Percentiles rank a stretch among this genome's conserved stretches.
Evolutionary conservation across 371 early-diverging fungal species (phyloP).

Genomic region (Mortierella sp.): DNA sequence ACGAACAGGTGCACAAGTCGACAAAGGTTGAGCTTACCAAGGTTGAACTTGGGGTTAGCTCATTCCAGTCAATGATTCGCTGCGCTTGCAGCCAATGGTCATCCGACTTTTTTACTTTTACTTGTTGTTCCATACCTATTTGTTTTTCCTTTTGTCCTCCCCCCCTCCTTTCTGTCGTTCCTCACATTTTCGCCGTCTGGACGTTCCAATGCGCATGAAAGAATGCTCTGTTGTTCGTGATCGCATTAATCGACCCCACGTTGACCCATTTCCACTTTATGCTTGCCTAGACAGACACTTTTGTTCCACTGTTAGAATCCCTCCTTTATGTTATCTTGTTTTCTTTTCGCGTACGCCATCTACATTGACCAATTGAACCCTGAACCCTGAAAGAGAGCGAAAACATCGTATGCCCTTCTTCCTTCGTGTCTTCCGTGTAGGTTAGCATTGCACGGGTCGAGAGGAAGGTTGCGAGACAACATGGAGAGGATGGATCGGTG

Average conservation of each 20-base stretch:
- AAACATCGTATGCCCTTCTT: neutral
- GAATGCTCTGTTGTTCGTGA: neutral
- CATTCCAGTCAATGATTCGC: constrained; percentile 12
- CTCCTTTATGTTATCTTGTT: neutral
- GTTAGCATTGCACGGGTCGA: neutral
- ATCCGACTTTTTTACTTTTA: neutral
- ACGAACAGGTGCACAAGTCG: neutral
- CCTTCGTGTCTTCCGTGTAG: neutral
- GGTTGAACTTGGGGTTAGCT: neutral
- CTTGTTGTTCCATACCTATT: neutral
- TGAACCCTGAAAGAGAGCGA: neutral
- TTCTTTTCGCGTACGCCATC: neutral
- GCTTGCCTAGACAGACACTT: no score
- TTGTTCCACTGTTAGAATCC: no score
- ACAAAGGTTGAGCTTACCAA: neutral
- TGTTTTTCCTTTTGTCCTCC: neutral
- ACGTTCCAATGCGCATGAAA: neutral
- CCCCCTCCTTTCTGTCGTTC: neutral
- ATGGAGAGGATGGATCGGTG: neutral
- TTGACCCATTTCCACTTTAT: no score
- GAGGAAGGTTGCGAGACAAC: neutral
- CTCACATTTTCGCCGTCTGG: neutral
- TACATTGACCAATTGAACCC: neutral
- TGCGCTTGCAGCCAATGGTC: constrained; percentile 7
- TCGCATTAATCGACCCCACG: no score